Evolutionary conservation across 2,329 filamentous ascomycete species (phyloP), one percentile per base, ranked within the genome.

Genomic region (Diaporthe australafricana): DNA sequence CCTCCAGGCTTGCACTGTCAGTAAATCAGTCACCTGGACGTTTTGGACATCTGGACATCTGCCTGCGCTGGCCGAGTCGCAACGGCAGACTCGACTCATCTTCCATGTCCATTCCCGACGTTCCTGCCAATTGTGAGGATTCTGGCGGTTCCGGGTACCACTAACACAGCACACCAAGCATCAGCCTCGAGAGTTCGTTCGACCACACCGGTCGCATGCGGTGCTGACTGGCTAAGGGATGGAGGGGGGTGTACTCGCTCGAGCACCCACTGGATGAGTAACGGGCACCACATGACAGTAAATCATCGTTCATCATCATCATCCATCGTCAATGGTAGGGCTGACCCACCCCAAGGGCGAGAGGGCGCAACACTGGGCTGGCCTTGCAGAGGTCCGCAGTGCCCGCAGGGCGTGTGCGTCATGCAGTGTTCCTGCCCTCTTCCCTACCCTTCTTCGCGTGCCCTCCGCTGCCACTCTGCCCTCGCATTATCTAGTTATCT

Each of bases 321-420:
- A 48, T 48, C n/a, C 42, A 22, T 40, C 17, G 57, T 63, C 40
- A n/a, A 22, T 63, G 57, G 57, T 65, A 65, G 45, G 60, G 60
- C 60, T 65, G 60, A 50, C 60, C 22, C 42, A 17, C 48, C 42
- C 42, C 42, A 40, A 48, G 32, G 30, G n/a, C 42, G 27, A 48
- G 32, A 35, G n/a, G 27, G 27, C 42, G 42, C 57, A 25, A 22
- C 17, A 32, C 22, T 47, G 40, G n/a, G n/a, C n/a, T 35, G 32
- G 32, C 32, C 32, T 35, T 45, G 27, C 25, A 62, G 40, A 62
- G 25, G 25, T 5, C 57, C 57, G 57, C 57, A 47, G 57, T 62
- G 8, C 27, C 40, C 42, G 42, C 27, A n/a, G n/a, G 30, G 57
- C 56, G 32, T 17, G 40, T 63, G 57, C 57, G 57, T 63, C 57